Base-by-base conservation (phyloP, 352 stramenopile genomes). In the Aphanomyces stellatus region DNA sequence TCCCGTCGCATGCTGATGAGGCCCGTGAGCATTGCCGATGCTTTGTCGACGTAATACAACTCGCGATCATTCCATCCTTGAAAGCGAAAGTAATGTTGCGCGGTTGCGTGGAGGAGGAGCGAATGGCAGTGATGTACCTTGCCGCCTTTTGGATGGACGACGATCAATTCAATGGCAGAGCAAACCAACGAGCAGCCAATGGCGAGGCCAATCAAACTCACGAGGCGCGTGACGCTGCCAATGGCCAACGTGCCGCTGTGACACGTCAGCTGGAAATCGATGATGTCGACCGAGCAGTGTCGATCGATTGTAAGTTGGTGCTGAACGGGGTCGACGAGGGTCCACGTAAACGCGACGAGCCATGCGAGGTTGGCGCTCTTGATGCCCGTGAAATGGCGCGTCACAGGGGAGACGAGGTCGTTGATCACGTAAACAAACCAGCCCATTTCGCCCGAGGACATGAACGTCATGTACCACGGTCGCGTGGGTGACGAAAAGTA, bases 341-440 rank as follows among this genome's bases (percentile, higher is more conserved):
- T 64, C 33, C 30, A 64, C 7, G 51, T 3, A 2, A 15, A 49
- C 7, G 37, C 34, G 17, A 53, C 13, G 25, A 64, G 8, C 56
- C n/a, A 64, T 11, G 34, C 37, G 5, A 53, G 19, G 13, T 51
- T 11, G 7, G 27, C 15, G 7, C n/a, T 40, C 37, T 31, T 51
- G 25, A 37, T 3, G 3, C 33, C 42, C 15, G 56, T 64, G 56
- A 51, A 25, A 4, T 51, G 56, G 6, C 13, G 11, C 40, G 56
- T 51, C 24, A 41, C 4, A 34, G 6, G 2, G 6, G 40, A 48
- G 10, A 64, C 25, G 11, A 64, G 13, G 42, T 64, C 56, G 42
- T 64, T 64, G 3, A 64, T 11, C 25, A 53, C 34, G 19, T 51
- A 64, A 7, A 51, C 34, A 13, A 64, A 15, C 56, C 56, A 64